phyloP scores from a whole-genome alignment of 495 filamentous ascomycete genomes.

The Bacidia gigantensis region DNA sequence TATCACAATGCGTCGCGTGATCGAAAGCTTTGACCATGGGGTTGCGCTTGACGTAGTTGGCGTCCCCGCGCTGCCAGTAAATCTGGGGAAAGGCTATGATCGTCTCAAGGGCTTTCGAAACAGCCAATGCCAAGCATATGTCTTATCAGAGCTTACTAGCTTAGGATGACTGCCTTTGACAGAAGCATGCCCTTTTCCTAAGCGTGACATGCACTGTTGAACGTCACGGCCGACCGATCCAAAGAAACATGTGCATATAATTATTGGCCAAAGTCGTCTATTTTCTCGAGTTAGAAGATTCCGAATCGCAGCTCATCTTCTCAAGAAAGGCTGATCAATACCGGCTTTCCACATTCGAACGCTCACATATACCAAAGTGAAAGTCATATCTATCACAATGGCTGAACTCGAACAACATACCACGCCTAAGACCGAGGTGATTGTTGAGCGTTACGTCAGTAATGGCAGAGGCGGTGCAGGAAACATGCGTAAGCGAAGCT shows the following conservation, averaged over 20 bases:
- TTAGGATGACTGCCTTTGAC: background rate
- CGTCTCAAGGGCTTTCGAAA: background rate
- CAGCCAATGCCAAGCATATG: background rate
- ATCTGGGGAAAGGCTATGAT: background rate
- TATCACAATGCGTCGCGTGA: background rate
- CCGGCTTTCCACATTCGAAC: too few relatives aligned
- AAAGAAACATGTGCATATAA: too few relatives aligned
- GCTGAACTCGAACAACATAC: background rate
- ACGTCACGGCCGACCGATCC: too few relatives aligned
- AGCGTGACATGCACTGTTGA: background rate
- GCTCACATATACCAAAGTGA: too few relatives aligned
- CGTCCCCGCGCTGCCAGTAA: background rate
- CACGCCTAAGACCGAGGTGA: background rate
- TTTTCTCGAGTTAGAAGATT: background rate
- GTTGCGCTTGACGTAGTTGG: background rate
- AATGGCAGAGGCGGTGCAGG: conserved; percentile 30
- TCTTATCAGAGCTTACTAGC: background rate
- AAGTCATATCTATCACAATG: background rate
- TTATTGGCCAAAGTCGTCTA: background rate
- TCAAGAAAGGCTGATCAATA: background rate
- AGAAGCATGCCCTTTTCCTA: too few relatives aligned
- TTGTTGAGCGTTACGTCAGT: conserved; percentile 23
- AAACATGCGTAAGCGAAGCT: conserved; percentile 26
- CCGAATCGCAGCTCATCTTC: background rate
- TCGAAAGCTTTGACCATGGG: background rate